Evolutionary conservation across 1,139 yeast genomes (phyloP), one percentile per base, ranked within the genome.

Genomic region (Suhomyces yuchorum): DNA sequence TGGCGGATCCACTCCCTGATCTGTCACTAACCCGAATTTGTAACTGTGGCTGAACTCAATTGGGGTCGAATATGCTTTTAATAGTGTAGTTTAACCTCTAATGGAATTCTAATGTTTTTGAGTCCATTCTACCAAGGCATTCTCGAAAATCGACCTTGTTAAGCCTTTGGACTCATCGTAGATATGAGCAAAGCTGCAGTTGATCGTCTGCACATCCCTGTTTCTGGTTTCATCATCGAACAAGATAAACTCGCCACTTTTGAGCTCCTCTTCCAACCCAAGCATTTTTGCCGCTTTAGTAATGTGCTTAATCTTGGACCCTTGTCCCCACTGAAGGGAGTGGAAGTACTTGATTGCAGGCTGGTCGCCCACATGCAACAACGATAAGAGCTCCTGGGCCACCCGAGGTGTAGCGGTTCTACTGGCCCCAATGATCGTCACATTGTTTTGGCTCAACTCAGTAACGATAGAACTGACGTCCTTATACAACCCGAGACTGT

Each of bases 181-280:
- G 8, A 85, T 76, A 55, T 78, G 76, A 22, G 78, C 80, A 62
- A 85, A 85, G 44, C 77, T 72, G 46, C 86, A 87, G 9, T 87
- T 85, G 6, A 85, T 71, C 4, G 67, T 58, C 55, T 78, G 80
- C 4, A 86, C 92, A 55, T 86, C 93, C 51, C 69, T 71, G 56
- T 86, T 86, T 51, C 93, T 70, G 49, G 61, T 53, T 61, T 86
- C 93, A 60, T 86, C 93, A 60, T 86, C 93, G 58, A 77, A 87
- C 44, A 87, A 72, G 11, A 86, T 70, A 72, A 84, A 80, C 30
- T 82, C 77, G 1, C 78, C 71, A 43, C 63, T 68, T 3, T 62
- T 66, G 15, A 84, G 67, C n/a, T 77, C 82, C n/a, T 59, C 43
- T 30, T 61, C 60, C 45, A 72, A 46, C 1, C 61, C 58, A 5